Conservation (phyloP, 1,284 basidiomycete species). For the Cryptococcus sp. region DNA sequence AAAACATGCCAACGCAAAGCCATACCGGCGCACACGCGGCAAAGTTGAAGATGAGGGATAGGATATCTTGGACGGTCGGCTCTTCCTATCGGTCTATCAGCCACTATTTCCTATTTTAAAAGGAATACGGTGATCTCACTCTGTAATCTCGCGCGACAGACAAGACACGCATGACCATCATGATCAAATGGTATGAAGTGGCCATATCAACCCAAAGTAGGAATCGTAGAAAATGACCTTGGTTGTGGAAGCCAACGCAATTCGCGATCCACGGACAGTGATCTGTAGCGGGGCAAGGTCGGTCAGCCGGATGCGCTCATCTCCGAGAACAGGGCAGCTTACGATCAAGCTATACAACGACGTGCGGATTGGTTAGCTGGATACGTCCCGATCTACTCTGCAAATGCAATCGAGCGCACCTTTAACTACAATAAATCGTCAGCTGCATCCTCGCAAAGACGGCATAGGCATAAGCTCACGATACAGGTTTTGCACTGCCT, state of each 20-base stretch:
- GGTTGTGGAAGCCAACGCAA: conserved; percentile 79
- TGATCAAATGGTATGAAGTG: conserved; percentile 69
- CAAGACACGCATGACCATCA: conserved; percentile 70
- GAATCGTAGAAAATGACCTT: conserved; percentile 89
- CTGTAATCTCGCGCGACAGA: conserved; percentile 46
- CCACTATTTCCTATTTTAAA: too few species aligned
- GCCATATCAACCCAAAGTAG: conserved; percentile 85
- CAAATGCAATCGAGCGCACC: conserved; percentile 59
- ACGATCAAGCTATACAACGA: conserved; percentile 37
- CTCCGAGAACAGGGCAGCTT: conserved; percentile 1
- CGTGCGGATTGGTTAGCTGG: not conserved
- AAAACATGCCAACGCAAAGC: conserved; percentile 81
- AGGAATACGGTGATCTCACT: conserved; percentile 24
- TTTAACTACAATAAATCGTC: conserved; percentile 23
- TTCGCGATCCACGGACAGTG: conserved; percentile 65
- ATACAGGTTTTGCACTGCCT: conserved; percentile 73
- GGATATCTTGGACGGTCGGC: conserved; percentile 67
- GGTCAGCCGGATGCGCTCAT: conserved; percentile 9
- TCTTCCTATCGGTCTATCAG: conserved; percentile 60
- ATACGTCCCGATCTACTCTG: too few species aligned
- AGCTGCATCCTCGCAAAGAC: not conserved
- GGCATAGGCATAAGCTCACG: conserved; percentile 23
- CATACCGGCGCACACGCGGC: conserved; percentile 81
- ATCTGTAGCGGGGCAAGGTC: conserved; percentile 62
- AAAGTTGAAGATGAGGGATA: conserved; percentile 87